These are phyloP conservation scores for Fusarium graminum DNA, from an alignment of 2,329 filamentous ascomycete genomes.

Conservation along the genomic window DNA sequence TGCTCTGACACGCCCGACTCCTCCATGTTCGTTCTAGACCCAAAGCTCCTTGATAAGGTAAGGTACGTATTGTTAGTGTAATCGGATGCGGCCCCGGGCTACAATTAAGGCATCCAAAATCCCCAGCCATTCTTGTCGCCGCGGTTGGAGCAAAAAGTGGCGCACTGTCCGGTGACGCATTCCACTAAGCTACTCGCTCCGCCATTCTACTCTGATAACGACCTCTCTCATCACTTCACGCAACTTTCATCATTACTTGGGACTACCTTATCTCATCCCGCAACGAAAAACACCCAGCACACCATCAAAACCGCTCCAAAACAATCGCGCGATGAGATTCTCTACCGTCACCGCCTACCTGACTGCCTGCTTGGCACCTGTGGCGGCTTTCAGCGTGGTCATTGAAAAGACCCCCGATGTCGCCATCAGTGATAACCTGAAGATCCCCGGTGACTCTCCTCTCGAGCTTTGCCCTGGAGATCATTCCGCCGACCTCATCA, in stretches of 20 bases:
- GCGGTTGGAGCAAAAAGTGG: conserved; percentile 45
- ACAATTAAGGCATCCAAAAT: conserved; percentile 42
- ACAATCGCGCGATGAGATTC: conserved; percentile 52
- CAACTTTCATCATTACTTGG: conserved; percentile 25
- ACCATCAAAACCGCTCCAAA: neutral
- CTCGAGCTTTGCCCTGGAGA: conserved; percentile 79
- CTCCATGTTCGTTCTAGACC: conserved; percentile 21
- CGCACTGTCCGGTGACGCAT: conserved; percentile 56
- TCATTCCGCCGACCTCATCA: conserved; percentile 77
- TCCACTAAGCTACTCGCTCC: conserved; percentile 49
- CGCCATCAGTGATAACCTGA: conserved; percentile 65
- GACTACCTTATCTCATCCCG: conserved; percentile 11
- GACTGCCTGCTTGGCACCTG: conserved; percentile 60
- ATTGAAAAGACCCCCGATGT: conserved; percentile 52
- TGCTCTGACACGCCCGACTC: neutral
- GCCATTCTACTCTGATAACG: conserved; percentile 46
- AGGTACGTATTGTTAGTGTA: conserved; percentile 31
- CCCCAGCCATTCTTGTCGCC: conserved; percentile 27
- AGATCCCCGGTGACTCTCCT: conserved; percentile 87
- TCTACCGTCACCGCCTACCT: conserved; percentile 61
- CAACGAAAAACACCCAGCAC: neutral
- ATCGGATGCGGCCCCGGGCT: conserved; percentile 32
- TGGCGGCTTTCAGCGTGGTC: conserved; percentile 60
- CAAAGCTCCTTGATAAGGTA: conserved; percentile 24
- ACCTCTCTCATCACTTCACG: conserved; percentile 37